Base-by-base conservation (phyloP, 148 eudicot species). In the Persicaria tinctoria region DNA sequence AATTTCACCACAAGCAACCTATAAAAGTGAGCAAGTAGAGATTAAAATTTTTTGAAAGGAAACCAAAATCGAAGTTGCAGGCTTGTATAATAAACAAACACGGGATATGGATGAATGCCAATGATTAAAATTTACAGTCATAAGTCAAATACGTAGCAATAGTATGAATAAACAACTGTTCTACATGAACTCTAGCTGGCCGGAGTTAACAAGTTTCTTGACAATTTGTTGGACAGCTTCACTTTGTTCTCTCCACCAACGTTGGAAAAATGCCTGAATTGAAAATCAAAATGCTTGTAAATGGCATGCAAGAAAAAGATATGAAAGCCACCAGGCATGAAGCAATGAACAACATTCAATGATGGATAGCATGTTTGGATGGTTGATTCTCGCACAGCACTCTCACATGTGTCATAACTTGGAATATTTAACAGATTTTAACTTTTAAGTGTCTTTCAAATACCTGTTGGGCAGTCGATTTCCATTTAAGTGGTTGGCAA, bases 241-340 rank as follows among this genome's bases (percentile, higher is more conserved):
- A 70, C 85, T 94, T 77, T 94, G 98, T 38, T 85, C 84, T 73
- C 83, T 83, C 98, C 98, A 94, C 98, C 98, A 94, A 13, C 95
- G 86, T 84, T 91, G 89, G 85, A 94, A 89, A 86, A 94, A 94
- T 18, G 93, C 93, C 98, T 94, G 83, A 69, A 76, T 51, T 75
- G 11, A 9, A 9, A 17, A 10, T 50, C 53, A 50, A 50, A 50
- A 50, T 32, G 41, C 41, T 32, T 32, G 41, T 32, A 32, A 32
- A 32, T 32, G 41, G 41, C 41, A 32, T 32, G 41, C 41, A 32
- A 32, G 41, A 32, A 32, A 32, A 32, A 1, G 41, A 32, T 1
- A 32, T 32, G 2, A 32, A 32, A 32, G 41, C 41, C 41, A 32
- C 0, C 41, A 32, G 41, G 41, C 41, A 32, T 32, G 41, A 32